Base-by-base conservation (phyloP, 192 early-diverging fungal genomes). In the Entomortierella beljakovae region DNA sequence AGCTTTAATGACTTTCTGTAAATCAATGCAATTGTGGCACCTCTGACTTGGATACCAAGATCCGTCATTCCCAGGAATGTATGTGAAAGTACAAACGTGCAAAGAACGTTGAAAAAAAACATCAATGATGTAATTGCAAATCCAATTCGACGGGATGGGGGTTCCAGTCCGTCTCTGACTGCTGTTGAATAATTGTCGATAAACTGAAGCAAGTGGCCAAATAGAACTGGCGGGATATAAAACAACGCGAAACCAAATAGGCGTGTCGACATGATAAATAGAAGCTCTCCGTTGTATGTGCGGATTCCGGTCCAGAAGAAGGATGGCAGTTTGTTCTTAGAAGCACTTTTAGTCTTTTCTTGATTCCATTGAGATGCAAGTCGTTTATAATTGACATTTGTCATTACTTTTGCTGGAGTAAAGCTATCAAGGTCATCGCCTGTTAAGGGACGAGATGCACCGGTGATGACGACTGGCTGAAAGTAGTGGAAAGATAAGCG, bases 1-100 rank as follows among this genome's bases (percentile, higher is more conserved):
- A 98, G 88, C 4, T 89, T 22, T 46, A 43, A 80, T 20, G 92
- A 84, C 81, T 96, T 97, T 32, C 83, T 83, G 80, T 95, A 97
- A 32, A 97, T 89, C 42, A 92, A 89, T 0, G 93, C 85, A 22
- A 90, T 85, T 33, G 94, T 77, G 15, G 90, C 92, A 18, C 90
- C 85, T 56, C 91, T 89, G 13, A 86, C 75, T 23, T 87, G 43
- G 43, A 11, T 11, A 15, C 43, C 43, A 20, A 15, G 15, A 11
- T 86, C 87, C 56, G 91, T 86, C 60, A 46, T 66, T 6, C 7
- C 8, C 38, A 61, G 64, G 16, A 67, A 54, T 29, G 64, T 31
- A 16, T 55, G n/a, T 2, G 46, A 18, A 13, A 68, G 52, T 33
- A 29, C 2, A 16, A 64, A 32, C 3, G 48, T 64, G 34, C 42